Conservation (phyloP, 305 asterid species). For the Fraxinus ornus region DNA sequence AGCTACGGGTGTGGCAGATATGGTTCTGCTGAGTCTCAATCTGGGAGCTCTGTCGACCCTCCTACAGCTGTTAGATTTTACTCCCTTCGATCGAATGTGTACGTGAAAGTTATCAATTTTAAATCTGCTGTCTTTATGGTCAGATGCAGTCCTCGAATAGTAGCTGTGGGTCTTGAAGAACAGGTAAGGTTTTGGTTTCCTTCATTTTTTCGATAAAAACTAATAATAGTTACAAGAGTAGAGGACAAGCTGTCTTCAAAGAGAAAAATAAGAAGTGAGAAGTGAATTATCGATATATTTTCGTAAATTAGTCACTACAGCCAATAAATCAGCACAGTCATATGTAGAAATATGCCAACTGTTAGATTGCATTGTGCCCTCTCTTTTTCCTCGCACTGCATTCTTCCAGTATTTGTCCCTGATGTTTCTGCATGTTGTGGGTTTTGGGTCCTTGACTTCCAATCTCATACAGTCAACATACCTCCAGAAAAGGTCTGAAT, state of each 20-base stretch:
- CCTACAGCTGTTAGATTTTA: conserved; percentile 91
- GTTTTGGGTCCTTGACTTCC: neutral
- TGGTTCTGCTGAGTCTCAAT: conserved; percentile 53
- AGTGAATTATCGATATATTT: neutral
- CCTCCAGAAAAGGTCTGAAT: no score
- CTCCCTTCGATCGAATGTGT: conserved; percentile 77
- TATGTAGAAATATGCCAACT: conserved; percentile 5
- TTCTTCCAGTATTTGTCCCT: no score
- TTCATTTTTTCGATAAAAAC: neutral
- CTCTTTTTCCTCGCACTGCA: conserved; percentile 5
- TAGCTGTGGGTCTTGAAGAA: conserved; percentile 78
- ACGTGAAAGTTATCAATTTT: conserved; percentile 78
- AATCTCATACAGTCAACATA: no score
- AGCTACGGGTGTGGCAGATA: conserved; percentile 36
- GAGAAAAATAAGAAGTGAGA: neutral
- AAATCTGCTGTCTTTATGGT: conserved; percentile 85
- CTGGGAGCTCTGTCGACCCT: conserved; percentile 50
- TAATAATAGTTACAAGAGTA: neutral
- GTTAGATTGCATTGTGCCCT: conserved; percentile 2
- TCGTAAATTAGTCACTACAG: neutral
- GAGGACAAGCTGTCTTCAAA: neutral
- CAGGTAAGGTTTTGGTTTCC: conserved; percentile 51
- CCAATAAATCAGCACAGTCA: conserved; percentile 8
- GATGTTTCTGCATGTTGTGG: neutral
- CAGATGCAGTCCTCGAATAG: conserved; percentile 27